Conservation (phyloP, 805 yeast species). For the Myxozyma geophila region DNA sequence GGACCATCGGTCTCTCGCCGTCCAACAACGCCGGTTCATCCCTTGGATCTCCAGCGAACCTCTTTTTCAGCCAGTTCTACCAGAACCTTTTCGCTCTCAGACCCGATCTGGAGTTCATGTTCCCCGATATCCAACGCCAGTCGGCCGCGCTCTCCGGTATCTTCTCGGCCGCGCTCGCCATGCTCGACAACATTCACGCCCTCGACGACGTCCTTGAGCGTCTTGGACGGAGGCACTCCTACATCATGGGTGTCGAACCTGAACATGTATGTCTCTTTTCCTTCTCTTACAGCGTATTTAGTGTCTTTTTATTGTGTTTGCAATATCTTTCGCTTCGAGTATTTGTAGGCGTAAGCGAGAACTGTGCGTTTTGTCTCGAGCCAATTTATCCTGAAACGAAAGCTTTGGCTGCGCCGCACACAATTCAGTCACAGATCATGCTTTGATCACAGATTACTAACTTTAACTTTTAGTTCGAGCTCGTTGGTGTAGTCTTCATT, state of each 20-base stretch:
- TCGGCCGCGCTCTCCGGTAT: constrained; percentile 68
- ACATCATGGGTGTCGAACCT: constrained; percentile 63
- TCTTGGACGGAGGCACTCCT: constrained; percentile 60
- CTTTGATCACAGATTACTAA: not conserved
- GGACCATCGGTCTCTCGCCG: constrained; percentile 30
- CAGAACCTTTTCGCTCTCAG: constrained; percentile 56
- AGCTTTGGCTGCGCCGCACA: not conserved
- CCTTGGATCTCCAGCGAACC: constrained; percentile 33
- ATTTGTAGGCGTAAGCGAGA: not conserved
- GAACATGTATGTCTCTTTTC: constrained; percentile 36
- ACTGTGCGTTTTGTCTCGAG: not conserved
- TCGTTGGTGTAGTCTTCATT: constrained; percentile 65
- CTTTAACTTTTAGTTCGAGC: constrained; percentile 47
- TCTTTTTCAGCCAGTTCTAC: constrained; percentile 64
- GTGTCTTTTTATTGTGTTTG: not conserved
- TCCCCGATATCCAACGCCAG: constrained; percentile 65
- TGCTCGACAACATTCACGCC: constrained; percentile 55
- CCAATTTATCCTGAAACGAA: not conserved
- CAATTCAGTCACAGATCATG: not conserved
- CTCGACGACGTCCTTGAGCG: constrained; percentile 57
- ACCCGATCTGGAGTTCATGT: constrained; percentile 55
- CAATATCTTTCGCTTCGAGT: not conserved
- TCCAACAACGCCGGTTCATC: constrained; percentile 16
- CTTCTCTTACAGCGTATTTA: too few species aligned
- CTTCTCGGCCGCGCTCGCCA: constrained; percentile 58